phyloP scores from a whole-genome alignment of 2,329 filamentous ascomycete species.

The Monosporascus ibericus region DNA sequence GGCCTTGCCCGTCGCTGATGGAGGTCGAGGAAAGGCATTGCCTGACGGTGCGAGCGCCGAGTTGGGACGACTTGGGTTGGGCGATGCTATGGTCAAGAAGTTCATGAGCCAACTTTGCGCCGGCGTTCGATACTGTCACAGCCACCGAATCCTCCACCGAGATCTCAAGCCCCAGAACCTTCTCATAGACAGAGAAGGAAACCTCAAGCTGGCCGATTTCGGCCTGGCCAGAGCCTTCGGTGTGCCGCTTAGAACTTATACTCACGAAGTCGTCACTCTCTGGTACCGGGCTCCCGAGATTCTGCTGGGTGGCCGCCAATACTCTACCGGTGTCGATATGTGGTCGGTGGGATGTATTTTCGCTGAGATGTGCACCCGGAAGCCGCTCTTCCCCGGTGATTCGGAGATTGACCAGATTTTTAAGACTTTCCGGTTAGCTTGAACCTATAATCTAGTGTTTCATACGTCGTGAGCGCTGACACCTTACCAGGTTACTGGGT shows the following conservation, averaged over 20 bases:
- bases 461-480: constrained; percentile 9
- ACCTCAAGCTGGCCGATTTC: constrained; percentile 87
- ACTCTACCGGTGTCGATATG: constrained; percentile 93
- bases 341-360: constrained; percentile 95
- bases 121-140: constrained; percentile 82
- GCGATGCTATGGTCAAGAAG: constrained; percentile 78
- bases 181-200: constrained; percentile 78
- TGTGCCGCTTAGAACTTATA: constrained; percentile 85
- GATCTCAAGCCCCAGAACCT: constrained; percentile 90
- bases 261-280: constrained; percentile 89
- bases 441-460: neutral
- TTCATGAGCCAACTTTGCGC: constrained; percentile 87
- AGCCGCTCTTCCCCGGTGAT: constrained; percentile 87
- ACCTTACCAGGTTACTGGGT: constrained; percentile 57
- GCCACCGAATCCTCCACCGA: constrained; percentile 79
- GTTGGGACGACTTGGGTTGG: constrained; percentile 63
- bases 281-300: constrained; percentile 94
- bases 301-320: constrained; percentile 81
- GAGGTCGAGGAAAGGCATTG: constrained; percentile 77
- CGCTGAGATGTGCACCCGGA: constrained; percentile 92
- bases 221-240: constrained; percentile 85
- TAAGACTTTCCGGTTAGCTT: constrained; percentile 77
- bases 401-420: constrained; percentile 93
- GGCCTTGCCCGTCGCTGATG: constrained; percentile 74
- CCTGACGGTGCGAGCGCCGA: constrained; percentile 67